Evolutionary conservation across 345 rosid species (phyloP), one percentile per base, ranked within the genome.

Genomic region (Toxicodendron radicans): DNA sequence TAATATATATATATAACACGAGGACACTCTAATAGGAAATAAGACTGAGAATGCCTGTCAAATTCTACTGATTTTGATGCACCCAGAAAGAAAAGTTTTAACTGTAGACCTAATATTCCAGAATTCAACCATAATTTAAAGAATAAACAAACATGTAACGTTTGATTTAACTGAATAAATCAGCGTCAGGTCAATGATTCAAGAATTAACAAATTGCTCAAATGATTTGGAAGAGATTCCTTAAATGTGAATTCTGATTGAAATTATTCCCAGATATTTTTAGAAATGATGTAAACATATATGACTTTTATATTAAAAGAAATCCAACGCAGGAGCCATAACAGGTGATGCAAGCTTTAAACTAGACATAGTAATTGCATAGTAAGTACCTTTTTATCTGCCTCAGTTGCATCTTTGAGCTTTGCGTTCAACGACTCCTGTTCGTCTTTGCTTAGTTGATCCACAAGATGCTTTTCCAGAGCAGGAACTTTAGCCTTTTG

Each of bases 361-460:
- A 79, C 49, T 41, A 21, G 54, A 70, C 41, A 71, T 17, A 49
- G 63, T 59, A 51, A 62, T 46, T 64, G 73, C 60, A 79, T 17
- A 76, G 74, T 64, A 73, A 80, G 73, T 86, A 68, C 99, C 97
- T 93, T 93, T 84, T 90, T 95, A 84, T 91, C 92, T 58, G 96
- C 97, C 59, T 87, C 87, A 58, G 86, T 83, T 63, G 99, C 99
- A 73, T 95, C 99, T 86, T 88, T 87, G 71, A 93, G 90, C 83
- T 89, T 95, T 52, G 86, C 68, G 77, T 88, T 85, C 67, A 95
- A 86, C 2, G 91, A 82, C 46, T 88, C 93, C 84, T 93, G 98
- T 82, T 95, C 99, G 72, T 90, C 99, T 76, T 88, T 87, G 81
- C 97, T 91, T 51, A 95, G 98, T 82, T 95, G 99, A 86, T 91